These are phyloP conservation scores for Yarrowia deformans DNA, from an alignment of 805 yeast species.

Conservation along the genomic window DNA sequence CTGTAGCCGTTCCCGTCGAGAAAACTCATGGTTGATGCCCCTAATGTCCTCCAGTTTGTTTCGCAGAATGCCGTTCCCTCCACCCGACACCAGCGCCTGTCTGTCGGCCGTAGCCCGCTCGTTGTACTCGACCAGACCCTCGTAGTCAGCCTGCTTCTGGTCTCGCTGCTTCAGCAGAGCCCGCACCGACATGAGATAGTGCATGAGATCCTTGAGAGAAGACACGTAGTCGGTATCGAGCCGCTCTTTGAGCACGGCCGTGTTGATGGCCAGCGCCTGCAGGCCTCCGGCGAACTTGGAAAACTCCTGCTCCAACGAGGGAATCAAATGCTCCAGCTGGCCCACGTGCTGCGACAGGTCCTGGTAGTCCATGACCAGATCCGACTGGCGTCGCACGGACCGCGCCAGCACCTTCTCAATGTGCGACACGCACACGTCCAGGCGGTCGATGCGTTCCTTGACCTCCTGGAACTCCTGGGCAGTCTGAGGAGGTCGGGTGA, in stretches of 20 bases:
- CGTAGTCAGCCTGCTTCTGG: constrained; percentile 89
- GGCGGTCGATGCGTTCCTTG: constrained; percentile 78
- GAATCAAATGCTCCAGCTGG: constrained; percentile 68
- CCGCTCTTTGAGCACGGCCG: constrained; percentile 56
- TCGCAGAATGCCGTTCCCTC: constrained; percentile 60
- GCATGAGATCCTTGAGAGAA: constrained; percentile 85
- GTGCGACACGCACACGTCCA: constrained; percentile 81
- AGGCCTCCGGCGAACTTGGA: constrained; percentile 59
- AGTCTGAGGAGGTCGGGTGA: constrained; percentile 72
- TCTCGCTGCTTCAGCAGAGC: constrained; percentile 82
- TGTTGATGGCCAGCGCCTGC: constrained; percentile 54
- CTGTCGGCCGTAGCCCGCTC: constrained; percentile 74
- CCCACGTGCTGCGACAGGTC: constrained; percentile 73
- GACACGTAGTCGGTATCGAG: constrained; percentile 84
- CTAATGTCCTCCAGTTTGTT: constrained; percentile 67
- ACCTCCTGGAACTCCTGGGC: constrained; percentile 81
- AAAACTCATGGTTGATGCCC: constrained; percentile 66
- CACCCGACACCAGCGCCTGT: constrained; percentile 59
- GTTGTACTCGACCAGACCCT: constrained; percentile 81
- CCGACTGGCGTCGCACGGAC: constrained; percentile 73
- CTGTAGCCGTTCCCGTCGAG: constrained; percentile 60
- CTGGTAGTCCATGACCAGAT: constrained; percentile 73
- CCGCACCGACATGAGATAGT: constrained; percentile 71
- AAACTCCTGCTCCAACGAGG: constrained; percentile 52
- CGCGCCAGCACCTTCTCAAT: constrained; percentile 80